Evolutionary conservation across 1,284 basidiomycete genomes (phyloP), one percentile per base, ranked within the genome.

Genomic region (Ceratobasidium papillatum): DNA sequence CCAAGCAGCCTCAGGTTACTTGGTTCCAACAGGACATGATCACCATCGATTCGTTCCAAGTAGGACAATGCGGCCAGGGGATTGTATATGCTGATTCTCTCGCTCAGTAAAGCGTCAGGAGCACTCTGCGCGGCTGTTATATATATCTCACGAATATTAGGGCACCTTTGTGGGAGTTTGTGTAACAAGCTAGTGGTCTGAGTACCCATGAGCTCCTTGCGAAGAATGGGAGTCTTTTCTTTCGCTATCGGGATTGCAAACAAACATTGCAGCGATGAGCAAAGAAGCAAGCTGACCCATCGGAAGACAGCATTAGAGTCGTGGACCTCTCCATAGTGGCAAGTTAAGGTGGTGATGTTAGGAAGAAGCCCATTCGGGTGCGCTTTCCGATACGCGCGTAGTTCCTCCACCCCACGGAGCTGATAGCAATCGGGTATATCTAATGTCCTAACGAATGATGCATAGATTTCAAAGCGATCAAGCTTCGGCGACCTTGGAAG

Each of bases 401-500:
- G 56, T 27, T 14, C 41, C 9, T 59, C 34, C 22, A 17, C 12
- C 12, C 69, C 47, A 3, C n/a, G 19, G 17, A 73, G 34, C n/a
- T 73, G 38, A 32, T 62, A 73, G 36, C 59, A 38, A 41, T 62
- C 69, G n/a, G 22, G 27, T 34, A 62, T 52, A n/a, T 73, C 45
- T 12, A 73, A 45, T 2, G 56, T 38, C 22, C 47, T 59, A 19
- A 73, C 58, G 17, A 61, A 73, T 17, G 27, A 12, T 17, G 69
- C 69, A 34, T 73, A 73, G 17, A 25, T 14, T 41, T 73, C 69
- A 27, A 73, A 62, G 38, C 69, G 41, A 19, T 17, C n/a, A 25
- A 62, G 52, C 5, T 62, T 30, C 1, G 59, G 30, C 30, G 45
- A 47, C 12, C 38, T 27, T 27, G 59, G 58, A 25, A 73, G 58